Evolutionary conservation across 352 stramenopile species (phyloP).

Genomic region (Thraustotheca clavata): DNA sequence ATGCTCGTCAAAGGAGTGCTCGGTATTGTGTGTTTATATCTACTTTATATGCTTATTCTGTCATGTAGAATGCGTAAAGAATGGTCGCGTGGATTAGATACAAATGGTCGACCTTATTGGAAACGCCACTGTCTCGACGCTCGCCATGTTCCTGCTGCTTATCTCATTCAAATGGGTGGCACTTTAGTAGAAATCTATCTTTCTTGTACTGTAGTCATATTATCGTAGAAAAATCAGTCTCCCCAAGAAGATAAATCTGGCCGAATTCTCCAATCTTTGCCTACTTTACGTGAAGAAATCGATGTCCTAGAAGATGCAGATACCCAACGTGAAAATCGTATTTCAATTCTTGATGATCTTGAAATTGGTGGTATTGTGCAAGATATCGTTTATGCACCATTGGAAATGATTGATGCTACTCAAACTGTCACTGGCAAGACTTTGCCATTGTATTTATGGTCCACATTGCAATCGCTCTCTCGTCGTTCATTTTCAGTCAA

Average conservation of each 20-base stretch:
- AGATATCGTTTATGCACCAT: slow-evolving; percentile 47
- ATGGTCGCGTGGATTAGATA: slow-evolving; percentile 55
- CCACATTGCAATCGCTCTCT: slow-evolving; percentile 13
- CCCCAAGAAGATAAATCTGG: background rate
- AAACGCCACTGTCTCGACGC: slow-evolving; percentile 26
- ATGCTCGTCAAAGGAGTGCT: slow-evolving; percentile 13
- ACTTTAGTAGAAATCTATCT: background rate
- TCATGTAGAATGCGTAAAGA: slow-evolving; percentile 53
- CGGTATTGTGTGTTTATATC: background rate
- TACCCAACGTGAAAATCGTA: background rate
- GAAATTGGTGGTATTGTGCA: slow-evolving; percentile 61
- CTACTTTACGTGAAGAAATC: background rate
- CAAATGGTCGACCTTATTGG: slow-evolving; percentile 66
- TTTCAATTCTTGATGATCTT: slow-evolving; percentile 23
- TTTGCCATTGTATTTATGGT: slow-evolving; percentile 46
- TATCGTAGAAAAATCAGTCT: background rate
- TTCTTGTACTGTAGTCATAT: background rate
- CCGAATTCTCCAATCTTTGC: background rate
- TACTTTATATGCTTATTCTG: background rate
- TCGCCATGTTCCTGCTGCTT: background rate
- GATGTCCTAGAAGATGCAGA: background rate
- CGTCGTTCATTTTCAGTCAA: slow-evolving; percentile 60
- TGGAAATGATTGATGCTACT: slow-evolving; percentile 61
- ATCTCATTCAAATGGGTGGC: background rate
- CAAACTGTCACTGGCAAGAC: slow-evolving; percentile 44